Percentiles rank a stretch among this genome's conserved stretches.
Evolutionary conservation across 345 rosid genomes (phyloP).

Genomic region (Noccaea bulbosa): DNA sequence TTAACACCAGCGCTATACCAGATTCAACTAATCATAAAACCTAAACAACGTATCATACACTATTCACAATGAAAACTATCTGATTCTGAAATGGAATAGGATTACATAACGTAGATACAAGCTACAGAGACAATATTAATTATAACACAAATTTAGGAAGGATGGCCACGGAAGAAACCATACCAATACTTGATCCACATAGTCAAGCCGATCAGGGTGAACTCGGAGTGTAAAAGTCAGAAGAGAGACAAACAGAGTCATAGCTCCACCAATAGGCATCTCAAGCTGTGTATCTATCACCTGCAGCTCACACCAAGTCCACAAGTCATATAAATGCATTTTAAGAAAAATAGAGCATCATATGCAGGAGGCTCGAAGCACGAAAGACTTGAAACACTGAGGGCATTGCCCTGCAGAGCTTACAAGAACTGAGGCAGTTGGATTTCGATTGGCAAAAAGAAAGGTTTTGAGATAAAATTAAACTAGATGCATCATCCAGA

Average conservation of each 20-base stretch:
- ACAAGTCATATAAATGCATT: constrained; percentile 9
- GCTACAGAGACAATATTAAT: constrained; percentile 11
- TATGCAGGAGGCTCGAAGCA: constrained; percentile 8
- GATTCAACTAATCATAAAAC: constrained; percentile 18
- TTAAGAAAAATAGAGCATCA: constrained; percentile 12
- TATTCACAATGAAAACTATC: neutral
- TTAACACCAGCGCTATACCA: constrained; percentile 17
- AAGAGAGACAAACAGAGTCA: constrained; percentile 82
- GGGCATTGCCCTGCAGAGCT: constrained; percentile 8
- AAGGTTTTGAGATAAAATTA: constrained; percentile 5
- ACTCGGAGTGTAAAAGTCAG: constrained; percentile 87
- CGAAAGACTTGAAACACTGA: constrained; percentile 20
- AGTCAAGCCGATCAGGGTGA: constrained; percentile 91
- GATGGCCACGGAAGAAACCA: constrained; percentile 35
- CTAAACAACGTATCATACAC: constrained; percentile 12
- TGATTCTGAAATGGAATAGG: neutral
- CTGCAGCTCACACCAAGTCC: constrained; percentile 48
- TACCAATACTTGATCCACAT: constrained; percentile 97
- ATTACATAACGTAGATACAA: neutral
- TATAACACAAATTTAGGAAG: neutral
- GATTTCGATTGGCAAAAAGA: neutral
- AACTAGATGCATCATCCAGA: constrained; percentile 10
- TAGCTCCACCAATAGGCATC: constrained; percentile 85
- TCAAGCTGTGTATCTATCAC: constrained; percentile 85
- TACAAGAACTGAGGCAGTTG: constrained; percentile 17